phyloP scores from a whole-genome alignment of 768 basidiomycete species.

The Boletus rufocinnamomeus region DNA sequence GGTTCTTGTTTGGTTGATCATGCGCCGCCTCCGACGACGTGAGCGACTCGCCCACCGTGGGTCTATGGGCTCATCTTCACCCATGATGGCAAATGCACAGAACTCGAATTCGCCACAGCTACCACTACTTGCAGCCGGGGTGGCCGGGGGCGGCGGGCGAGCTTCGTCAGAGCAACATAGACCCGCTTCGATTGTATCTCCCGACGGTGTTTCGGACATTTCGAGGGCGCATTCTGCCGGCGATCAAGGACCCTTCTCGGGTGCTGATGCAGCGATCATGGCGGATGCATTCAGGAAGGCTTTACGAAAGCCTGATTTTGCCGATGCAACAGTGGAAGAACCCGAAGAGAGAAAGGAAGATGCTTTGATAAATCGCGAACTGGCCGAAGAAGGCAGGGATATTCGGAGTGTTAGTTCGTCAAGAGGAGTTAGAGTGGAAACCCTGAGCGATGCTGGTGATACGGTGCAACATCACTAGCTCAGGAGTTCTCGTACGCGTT shows the following conservation, averaged over 20 bases:
- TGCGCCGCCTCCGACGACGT: slow-evolving; percentile 64
- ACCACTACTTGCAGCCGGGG: slow-evolving; percentile 45
- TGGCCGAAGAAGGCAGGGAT: slow-evolving; percentile 89
- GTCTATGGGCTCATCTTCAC: slow-evolving; percentile 77
- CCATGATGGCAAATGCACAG: slow-evolving; percentile 75
- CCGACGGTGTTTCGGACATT: slow-evolving; percentile 75
- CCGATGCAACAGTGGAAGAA: slow-evolving; percentile 68
- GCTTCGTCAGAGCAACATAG: slow-evolving; percentile 36
- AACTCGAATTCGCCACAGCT: slow-evolving; percentile 44
- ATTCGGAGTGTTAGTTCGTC: slow-evolving; percentile 81
- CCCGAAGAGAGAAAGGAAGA: slow-evolving; percentile 45
- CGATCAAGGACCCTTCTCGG: slow-evolving; percentile 72
- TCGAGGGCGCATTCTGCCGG: slow-evolving; percentile 61
- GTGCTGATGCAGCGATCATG: slow-evolving; percentile 89
- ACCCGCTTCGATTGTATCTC: slow-evolving; percentile 46
- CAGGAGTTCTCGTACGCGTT: slow-evolving; percentile 38
- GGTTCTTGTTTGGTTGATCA: slow-evolving; percentile 68
- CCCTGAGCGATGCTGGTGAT: slow-evolving; percentile 55
- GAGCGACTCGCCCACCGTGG: slow-evolving; percentile 56
- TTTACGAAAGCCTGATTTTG: slow-evolving; percentile 86
- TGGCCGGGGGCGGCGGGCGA: slow-evolving; percentile 36
- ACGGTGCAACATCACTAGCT: slow-evolving; percentile 48
- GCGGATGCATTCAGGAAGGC: slow-evolving; percentile 90
- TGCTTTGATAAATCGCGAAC: slow-evolving; percentile 59
- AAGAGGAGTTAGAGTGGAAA: slow-evolving; percentile 78